A percentile compares a stretch with the other conserved stretches of the same genome.
Evolutionary conservation across 2,329 filamentous ascomycete genomes (phyloP).

Genomic region (Ophiostoma pallidulum): DNA sequence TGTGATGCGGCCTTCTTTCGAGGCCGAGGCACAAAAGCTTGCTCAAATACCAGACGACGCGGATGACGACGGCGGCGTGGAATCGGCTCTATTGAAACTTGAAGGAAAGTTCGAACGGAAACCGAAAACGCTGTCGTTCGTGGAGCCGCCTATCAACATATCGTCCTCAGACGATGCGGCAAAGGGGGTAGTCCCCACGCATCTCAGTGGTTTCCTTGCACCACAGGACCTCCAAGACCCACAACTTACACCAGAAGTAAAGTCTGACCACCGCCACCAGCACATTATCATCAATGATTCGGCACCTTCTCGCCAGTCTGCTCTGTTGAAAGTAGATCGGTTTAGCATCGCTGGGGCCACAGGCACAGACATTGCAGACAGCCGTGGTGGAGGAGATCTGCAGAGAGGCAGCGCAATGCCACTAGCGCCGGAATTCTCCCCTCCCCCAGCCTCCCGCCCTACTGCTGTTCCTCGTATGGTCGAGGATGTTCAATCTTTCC

Average conservation of each 20-base stretch:
- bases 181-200: neutral
- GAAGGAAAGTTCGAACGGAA: conserved; percentile 72
- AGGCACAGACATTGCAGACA: neutral
- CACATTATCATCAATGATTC: conserved; percentile 30
- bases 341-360: neutral
- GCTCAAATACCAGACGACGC: conserved; percentile 78
- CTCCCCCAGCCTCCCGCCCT: neutral
- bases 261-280: conserved; percentile 35
- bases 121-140: conserved; percentile 30
- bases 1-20: conserved; percentile 65
- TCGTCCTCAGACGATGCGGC: neutral
- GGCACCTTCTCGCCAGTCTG: neutral
- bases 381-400: neutral
- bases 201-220: conserved; percentile 7
- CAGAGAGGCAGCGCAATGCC: conserved; percentile 11
- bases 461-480: conserved; percentile 17
- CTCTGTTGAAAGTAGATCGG: neutral
- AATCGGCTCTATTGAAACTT: conserved; percentile 83
- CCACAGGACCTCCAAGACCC: conserved; percentile 10
- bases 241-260: conserved; percentile 28
- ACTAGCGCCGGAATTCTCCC: neutral
- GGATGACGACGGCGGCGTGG: conserved; percentile 74
- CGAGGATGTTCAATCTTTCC: conserved; percentile 36
- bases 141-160: neutral
- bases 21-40: conserved; percentile 77